phyloP scores from a whole-genome alignment of 1,139 yeast species.

The Yamadazyma blattariae region DNA sequence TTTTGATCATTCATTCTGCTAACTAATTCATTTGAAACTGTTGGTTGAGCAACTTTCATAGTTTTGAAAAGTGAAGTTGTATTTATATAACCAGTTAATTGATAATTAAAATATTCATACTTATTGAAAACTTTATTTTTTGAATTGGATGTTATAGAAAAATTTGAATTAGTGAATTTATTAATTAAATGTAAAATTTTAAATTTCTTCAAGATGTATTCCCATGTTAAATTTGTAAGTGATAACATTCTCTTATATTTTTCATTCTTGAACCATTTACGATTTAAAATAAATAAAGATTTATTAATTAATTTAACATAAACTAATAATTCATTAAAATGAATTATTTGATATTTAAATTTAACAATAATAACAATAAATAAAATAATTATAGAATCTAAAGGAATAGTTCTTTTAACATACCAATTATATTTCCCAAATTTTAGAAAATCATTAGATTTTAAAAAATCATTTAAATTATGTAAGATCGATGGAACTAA shows the following conservation, averaged over 20 bases:
- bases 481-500: conserved; percentile 58
- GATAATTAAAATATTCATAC: conserved; percentile 40
- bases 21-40: conserved; percentile 13
- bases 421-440: conserved; percentile 59
- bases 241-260: conserved; percentile 46
- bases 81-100: conserved; percentile 37
- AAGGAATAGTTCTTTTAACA: conserved; percentile 55
- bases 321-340: conserved; percentile 29
- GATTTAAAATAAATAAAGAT: conserved; percentile 40
- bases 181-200: conserved; percentile 30
- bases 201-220: conserved; percentile 37
- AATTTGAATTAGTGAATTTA: conserved; percentile 23
- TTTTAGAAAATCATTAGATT: conserved; percentile 46
- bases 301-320: conserved; percentile 42
- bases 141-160: conserved; percentile 12
- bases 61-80: conserved; percentile 41
- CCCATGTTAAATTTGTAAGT: conserved; percentile 44
- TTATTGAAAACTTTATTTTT: conserved; percentile 15
- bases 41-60: conserved; percentile 46
- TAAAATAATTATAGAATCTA: conserved; percentile 56
- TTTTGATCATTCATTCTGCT: conserved; percentile 12
- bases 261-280: conserved; percentile 48
- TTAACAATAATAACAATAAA: conserved; percentile 53
- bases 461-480: conserved; percentile 51
- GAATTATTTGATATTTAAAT: conserved; percentile 44